These are phyloP conservation scores for Stipa capillata DNA, from an alignment of 176 grass and related monocot species.

Conservation along the genomic window DNA sequence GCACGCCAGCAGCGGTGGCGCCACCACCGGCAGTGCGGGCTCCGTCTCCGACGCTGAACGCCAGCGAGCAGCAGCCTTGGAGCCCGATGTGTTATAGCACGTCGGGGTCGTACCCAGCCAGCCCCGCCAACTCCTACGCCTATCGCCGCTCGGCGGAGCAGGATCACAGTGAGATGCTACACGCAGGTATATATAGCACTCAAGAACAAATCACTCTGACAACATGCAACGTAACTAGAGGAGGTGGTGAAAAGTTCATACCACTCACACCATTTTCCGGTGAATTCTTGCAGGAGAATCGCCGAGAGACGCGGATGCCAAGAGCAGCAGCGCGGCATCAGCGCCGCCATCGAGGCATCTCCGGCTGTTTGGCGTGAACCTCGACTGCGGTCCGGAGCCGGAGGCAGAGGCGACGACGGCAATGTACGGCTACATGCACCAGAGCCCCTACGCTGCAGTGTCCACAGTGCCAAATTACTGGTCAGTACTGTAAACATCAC, in stretches of 20 bases:
- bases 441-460: constrained; percentile 45
- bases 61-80: constrained; percentile 47
- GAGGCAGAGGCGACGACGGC: constrained; percentile 35
- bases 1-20: not conserved
- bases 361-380: constrained; percentile 86
- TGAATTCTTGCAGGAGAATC: constrained; percentile 25
- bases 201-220: constrained; percentile 1
- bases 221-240: not conserved
- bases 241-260: not conserved
- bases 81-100: constrained; percentile 54
- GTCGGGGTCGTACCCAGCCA: constrained; percentile 43
- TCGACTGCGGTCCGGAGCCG: constrained; percentile 59
- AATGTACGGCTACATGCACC: constrained; percentile 45
- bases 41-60: not conserved
- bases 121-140: constrained; percentile 41
- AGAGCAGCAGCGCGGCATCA: constrained; percentile 28
- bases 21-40: constrained; percentile 1
- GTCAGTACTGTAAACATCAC: constrained; percentile 27
- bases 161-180: constrained; percentile 31
- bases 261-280: constrained; percentile 6
- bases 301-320: constrained; percentile 23
- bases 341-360: constrained; percentile 45
- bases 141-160: no score
- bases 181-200: constrained; percentile 28
- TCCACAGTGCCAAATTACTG: constrained; percentile 49